Evolutionary conservation across 306 rosid species (phyloP), one percentile per base, ranked within the genome.

Genomic region (Alnus rubra): DNA sequence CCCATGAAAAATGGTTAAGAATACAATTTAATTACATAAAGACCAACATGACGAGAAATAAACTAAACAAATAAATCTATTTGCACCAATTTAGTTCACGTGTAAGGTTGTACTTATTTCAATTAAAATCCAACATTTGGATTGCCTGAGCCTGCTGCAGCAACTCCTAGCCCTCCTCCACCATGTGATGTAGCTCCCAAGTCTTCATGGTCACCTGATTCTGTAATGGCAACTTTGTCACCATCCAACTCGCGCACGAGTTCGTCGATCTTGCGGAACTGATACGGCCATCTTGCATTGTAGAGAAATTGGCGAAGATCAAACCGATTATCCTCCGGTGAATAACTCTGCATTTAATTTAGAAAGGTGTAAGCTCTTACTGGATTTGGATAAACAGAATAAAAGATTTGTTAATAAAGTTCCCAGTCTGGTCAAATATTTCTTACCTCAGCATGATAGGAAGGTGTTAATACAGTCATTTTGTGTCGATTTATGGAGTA

Each of bases 401-500:
- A 33, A 4, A 52, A 52, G 18, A 51, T 51, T 51, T 51, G 4
- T 51, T 5, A 42, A 23, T 23, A 23, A 23, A 23, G 28, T 23
- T 23, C 28, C 28, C 28, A 23, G 28, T 33, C 54, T 76, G 9
- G 47, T 48, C 23, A 72, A 30, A 31, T 37, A 35, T 19, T 23
- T 47, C 71, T 63, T 84, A 95, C 98, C 96, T 95, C 98, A 16
- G 97, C 98, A 48, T 95, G 98, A 86, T 95, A 95, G 56, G 98
- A 92, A 15, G 98, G 98, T 48, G 98, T 92, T 82, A 91, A 53
- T 11, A 88, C 92, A 1, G 98, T 92, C 98, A 95, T 91, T 83
- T 95, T 95, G 89, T 92, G 98, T 35, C 98, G 87, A 74, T 92
- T 92, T 49, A 95, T 91, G n/a, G 98, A 95, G 83, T 95, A 91